Evolutionary conservation across 2,329 filamentous ascomycete species (phyloP), one percentile per base, ranked within the genome.

Genomic region (Paraconiothyrium sp.): DNA sequence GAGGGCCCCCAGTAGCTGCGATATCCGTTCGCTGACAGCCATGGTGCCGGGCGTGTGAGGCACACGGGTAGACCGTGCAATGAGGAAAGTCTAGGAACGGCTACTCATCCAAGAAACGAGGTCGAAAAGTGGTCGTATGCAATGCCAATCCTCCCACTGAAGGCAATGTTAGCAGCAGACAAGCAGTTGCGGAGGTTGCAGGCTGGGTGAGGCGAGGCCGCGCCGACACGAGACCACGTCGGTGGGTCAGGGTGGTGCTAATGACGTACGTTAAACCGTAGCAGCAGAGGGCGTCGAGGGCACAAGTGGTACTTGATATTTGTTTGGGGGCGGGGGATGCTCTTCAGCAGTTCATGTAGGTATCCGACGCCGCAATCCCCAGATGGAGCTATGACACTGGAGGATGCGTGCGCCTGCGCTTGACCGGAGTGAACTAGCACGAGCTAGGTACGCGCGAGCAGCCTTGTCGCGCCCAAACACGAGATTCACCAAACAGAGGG

Each of bases 11-110:
- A 80, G 73, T 61, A 83, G 77, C 67, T 80, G 78, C 57, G 79
- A 77, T 76, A 83, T 76, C 52, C 78, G 72, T 64, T 78, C 78
- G 72, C 67, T 75, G 67, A 70, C 76, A 56, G 77, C 78, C 78
- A 80, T 80, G 71, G 58, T 71, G 65, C 59, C 59, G 63, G 59
- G 22, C 58, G 65, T 58, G 60, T 55, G 69, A 46, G 61, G 62
- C 58, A 8, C 39, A 39, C 37, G 37, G 37, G 37, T 16, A 39
- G 11, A 16, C 37, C 37, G 37, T 39, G 37, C 37, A 39, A 39
- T 52, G 69, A 48, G 58, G 67, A 55, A 54, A 59, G 58, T 49
- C 57, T 58, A 51, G 63, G 46, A 54, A 60, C 44, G 52, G 62
- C 54, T 51, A 62, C 55, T 66, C 73, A 76, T 75, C 66, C 72